These are phyloP conservation scores for Sextonia rubra DNA, from an alignment of 164 flowering plant genomes.

Conservation along the genomic window DNA sequence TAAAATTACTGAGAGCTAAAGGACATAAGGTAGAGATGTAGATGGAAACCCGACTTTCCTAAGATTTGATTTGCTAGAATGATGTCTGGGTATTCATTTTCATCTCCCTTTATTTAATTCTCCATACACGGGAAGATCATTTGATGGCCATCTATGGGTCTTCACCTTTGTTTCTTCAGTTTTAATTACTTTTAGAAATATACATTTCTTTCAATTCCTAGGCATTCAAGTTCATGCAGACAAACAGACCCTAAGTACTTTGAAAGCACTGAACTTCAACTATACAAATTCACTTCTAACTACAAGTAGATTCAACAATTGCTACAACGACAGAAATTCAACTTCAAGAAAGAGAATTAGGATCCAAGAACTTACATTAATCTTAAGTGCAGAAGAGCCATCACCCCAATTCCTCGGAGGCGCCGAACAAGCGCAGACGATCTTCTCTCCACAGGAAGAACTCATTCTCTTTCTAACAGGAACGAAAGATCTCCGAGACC, in stretches of 20 bases:
- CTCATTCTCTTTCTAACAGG: constrained; percentile 4
- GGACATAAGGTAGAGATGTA: too few relatives aligned
- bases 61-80: too few relatives aligned
- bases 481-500: constrained; percentile 10
- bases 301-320: neutral
- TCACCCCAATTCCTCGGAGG: constrained; percentile 35
- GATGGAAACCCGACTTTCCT: too few relatives aligned
- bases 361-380: constrained; percentile 14
- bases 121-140: too few relatives aligned
- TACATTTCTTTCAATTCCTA: too few relatives aligned
- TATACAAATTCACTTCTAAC: neutral
- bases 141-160: too few relatives aligned
- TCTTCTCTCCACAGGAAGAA: constrained; percentile 18
- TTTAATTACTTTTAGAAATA: too few relatives aligned
- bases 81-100: too few relatives aligned
- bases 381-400: constrained; percentile 13
- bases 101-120: too few relatives aligned
- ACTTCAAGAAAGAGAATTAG: neutral
- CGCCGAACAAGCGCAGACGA: constrained; percentile 54
- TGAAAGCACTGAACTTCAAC: neutral
- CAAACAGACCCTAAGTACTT: neutral
- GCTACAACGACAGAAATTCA: neutral
- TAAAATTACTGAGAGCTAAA: too few relatives aligned
- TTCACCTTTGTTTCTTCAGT: too few relatives aligned
- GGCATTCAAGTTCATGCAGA: too few relatives aligned